phyloP scores from a whole-genome alignment of 495 filamentous ascomycete genomes.

The Ramalina intermedia region DNA sequence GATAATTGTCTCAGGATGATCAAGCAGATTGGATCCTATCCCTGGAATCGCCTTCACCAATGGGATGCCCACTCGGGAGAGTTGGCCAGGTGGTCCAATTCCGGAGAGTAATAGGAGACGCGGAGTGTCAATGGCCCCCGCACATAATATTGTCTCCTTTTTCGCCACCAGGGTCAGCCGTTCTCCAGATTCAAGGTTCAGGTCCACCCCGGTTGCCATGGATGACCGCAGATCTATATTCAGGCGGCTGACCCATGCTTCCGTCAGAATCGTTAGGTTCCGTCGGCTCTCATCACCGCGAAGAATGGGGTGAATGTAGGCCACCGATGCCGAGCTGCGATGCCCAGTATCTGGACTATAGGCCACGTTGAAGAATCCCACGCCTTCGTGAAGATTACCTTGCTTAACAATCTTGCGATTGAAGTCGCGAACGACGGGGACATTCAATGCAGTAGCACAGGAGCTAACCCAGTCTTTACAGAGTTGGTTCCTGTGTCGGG shows the following conservation, averaged over 20 bases:
- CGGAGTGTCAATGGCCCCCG: conserved; percentile 65
- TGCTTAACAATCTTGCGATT: conserved; percentile 57
- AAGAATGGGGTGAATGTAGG: conserved; percentile 77
- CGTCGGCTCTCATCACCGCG: conserved; percentile 57
- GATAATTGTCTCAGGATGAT: conserved; percentile 66
- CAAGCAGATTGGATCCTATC: conserved; percentile 66
- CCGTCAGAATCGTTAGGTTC: conserved; percentile 66
- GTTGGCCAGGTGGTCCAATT: conserved; percentile 53
- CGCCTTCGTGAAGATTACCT: conserved; percentile 53
- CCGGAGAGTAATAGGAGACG: conserved; percentile 63
- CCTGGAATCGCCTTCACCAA: conserved; percentile 58
- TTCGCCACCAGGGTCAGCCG: conserved; percentile 44
- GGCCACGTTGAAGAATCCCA: conserved; percentile 72
- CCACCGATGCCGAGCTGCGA: conserved; percentile 66
- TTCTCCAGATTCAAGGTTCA: conserved; percentile 51
- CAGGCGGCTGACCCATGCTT: conserved; percentile 65
- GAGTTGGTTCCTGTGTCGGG: conserved; percentile 63
- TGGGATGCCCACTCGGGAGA: conserved; percentile 48
- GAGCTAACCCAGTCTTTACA: conserved; percentile 72
- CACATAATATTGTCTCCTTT: conserved; percentile 61
- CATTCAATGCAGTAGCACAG: conserved; percentile 55
- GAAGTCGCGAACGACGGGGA: conserved; percentile 67
- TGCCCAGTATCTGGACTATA: conserved; percentile 72
- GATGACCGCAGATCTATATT: conserved; percentile 32
- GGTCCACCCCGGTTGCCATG: conserved; percentile 43